phyloP scores from a whole-genome alignment of 2,329 filamentous ascomycete genomes.

The Claviceps purpurea region DNA sequence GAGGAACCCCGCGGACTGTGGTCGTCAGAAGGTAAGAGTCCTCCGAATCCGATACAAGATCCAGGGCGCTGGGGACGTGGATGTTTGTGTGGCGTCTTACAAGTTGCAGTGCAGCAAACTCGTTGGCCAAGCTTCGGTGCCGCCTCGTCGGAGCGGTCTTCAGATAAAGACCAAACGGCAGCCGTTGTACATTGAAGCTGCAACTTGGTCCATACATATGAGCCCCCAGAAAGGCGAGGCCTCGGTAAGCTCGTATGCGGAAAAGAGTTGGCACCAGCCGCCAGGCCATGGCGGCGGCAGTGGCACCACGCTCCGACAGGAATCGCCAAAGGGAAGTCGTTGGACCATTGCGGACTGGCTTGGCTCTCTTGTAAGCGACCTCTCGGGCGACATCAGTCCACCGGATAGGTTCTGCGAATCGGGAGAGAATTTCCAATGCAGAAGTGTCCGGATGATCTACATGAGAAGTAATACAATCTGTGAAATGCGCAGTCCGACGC shows the following conservation, averaged over 20 bases:
- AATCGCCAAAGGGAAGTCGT: neutral
- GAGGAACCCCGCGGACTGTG: too few relatives aligned
- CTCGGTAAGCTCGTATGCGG: conserved; percentile 1
- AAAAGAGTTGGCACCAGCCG: neutral
- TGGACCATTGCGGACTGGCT: neutral
- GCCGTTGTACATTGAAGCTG: conserved; percentile 8
- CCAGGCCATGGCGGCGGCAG: neutral
- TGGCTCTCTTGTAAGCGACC: neutral
- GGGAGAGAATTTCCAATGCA: conserved; percentile 1
- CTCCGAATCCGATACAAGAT: too few relatives aligned
- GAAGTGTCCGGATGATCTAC: too few relatives aligned
- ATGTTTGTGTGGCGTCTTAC: conserved; percentile 1
- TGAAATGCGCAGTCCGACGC: too few relatives aligned
- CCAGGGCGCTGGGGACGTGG: too few relatives aligned
- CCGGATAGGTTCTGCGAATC: neutral
- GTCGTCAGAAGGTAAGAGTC: too few relatives aligned
- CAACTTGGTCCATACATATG: conserved; percentile 7
- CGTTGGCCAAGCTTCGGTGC: conserved; percentile 1
- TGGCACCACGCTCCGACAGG: neutral
- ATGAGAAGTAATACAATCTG: too few relatives aligned
- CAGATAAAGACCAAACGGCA: conserved; percentile 11
- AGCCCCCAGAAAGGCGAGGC: neutral
- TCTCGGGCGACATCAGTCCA: neutral
- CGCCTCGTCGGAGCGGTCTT: neutral
- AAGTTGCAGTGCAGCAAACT: conserved; percentile 2